A percentile compares a stretch with the other conserved stretches of the same genome.
phyloP scores from a whole-genome alignment of 331 rosid species.

The Spiraea crenata region DNA sequence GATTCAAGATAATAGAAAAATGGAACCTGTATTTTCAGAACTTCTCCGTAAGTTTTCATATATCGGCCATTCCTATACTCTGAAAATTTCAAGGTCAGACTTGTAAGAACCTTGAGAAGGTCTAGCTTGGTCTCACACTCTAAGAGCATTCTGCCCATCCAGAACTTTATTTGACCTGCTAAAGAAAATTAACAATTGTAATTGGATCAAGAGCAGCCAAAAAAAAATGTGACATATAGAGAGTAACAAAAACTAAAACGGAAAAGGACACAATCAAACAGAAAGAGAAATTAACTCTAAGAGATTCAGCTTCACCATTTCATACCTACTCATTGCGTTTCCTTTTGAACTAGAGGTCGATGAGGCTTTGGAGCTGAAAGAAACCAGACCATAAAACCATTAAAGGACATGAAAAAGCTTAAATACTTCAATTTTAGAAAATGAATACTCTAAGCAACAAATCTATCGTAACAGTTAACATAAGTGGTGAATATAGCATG shows the following conservation, averaged over 20 bases:
- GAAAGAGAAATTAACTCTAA: neutral
- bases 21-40: no score
- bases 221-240: neutral
- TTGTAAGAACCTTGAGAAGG: neutral
- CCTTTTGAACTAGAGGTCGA: constrained; percentile 41
- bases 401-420: neutral
- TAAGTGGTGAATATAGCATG: neutral
- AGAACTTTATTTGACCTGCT: neutral
- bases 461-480: neutral
- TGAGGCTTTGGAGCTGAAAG: constrained; percentile 91
- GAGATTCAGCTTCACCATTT: neutral
- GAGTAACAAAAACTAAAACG: neutral
- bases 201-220: neutral
- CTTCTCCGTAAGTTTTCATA: neutral
- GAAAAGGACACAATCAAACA: neutral
- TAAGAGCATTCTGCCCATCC: neutral
- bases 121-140: neutral
- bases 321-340: neutral
- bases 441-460: neutral
- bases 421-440: neutral
- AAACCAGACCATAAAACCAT: constrained; percentile 5
- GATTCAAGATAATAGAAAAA: no score
- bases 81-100: neutral
- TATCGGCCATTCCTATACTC: neutral
- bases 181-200: neutral